phyloP scores from a whole-genome alignment of 306 rosid genomes.

The Sphenostylis stenocarpa region DNA sequence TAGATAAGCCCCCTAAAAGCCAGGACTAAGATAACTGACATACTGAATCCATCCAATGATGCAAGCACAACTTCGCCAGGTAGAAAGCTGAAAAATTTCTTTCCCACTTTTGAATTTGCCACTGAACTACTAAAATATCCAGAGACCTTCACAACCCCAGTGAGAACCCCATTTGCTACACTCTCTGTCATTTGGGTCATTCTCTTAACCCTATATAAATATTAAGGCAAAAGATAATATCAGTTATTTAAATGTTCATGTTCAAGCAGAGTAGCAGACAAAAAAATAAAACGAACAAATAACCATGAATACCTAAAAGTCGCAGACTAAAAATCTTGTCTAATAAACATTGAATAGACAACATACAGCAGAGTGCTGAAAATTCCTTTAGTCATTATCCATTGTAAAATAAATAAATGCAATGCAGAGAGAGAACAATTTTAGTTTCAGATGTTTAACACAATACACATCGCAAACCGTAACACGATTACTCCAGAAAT shows the following conservation, averaged over 20 bases:
- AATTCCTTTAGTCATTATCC: background rate
- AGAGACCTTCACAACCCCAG: constrained; percentile 82
- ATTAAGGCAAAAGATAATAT: constrained; percentile 28
- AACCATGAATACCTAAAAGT: background rate
- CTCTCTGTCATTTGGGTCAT: constrained; percentile 83
- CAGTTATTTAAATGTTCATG: background rate
- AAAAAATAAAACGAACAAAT: background rate
- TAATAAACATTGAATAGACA: background rate
- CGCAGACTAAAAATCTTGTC: background rate
- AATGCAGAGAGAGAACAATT: background rate
- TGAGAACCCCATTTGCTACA: constrained; percentile 84
- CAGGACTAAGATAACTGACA: constrained; percentile 41
- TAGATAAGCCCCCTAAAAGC: background rate
- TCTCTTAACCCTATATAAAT: constrained; percentile 69
- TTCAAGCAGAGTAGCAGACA: background rate
- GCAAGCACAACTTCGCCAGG: constrained; percentile 93
- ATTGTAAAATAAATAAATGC: background rate
- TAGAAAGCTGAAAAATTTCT: constrained; percentile 66
- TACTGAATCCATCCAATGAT: constrained; percentile 92
- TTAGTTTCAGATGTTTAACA: background rate
- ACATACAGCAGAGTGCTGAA: background rate
- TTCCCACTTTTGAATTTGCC: constrained; percentile 71
- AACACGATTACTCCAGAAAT: too few species aligned
- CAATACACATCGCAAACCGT: too few species aligned
- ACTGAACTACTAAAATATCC: constrained; percentile 73